Evolutionary conservation across 495 filamentous ascomycete genomes (phyloP).

Genomic region (Podospora pseudocomata): DNA sequence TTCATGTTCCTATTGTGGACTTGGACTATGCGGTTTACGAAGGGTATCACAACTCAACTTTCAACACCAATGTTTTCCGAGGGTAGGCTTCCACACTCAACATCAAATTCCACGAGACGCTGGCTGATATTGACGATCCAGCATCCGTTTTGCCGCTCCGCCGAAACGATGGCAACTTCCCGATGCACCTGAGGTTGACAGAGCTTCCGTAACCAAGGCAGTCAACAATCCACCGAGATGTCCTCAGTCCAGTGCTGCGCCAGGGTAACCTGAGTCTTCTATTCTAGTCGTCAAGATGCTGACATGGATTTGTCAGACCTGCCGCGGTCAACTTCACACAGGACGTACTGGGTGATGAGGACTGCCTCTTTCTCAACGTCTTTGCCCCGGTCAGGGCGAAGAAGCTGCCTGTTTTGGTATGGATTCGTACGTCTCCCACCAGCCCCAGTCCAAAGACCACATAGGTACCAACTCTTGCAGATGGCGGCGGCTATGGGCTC

Average conservation of each 20-base stretch:
- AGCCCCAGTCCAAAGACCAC: no score
- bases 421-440: conserved; percentile 23
- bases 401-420: conserved; percentile 39
- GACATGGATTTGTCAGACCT: neutral
- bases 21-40: neutral
- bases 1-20: neutral
- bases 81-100: neutral
- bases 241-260: neutral
- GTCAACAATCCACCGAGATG: neutral
- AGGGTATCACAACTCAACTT: neutral
- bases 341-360: conserved; percentile 2
- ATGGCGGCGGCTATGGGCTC: conserved; percentile 42
- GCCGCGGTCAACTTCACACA: neutral
- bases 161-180: neutral
- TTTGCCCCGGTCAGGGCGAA: conserved; percentile 27
- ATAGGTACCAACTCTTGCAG: neutral
- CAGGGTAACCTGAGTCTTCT: neutral
- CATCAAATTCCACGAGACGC: neutral
- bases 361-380: conserved; percentile 39
- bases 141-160: conserved; percentile 5
- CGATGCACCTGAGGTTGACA: neutral
- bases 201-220: neutral
- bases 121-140: neutral
- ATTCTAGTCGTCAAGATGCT: neutral
- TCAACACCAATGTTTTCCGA: neutral